A percentile compares a stretch with the other conserved stretches of the same genome.
phyloP scores from a whole-genome alignment of 495 filamentous ascomycete species.

The Terfezia claveryi region DNA sequence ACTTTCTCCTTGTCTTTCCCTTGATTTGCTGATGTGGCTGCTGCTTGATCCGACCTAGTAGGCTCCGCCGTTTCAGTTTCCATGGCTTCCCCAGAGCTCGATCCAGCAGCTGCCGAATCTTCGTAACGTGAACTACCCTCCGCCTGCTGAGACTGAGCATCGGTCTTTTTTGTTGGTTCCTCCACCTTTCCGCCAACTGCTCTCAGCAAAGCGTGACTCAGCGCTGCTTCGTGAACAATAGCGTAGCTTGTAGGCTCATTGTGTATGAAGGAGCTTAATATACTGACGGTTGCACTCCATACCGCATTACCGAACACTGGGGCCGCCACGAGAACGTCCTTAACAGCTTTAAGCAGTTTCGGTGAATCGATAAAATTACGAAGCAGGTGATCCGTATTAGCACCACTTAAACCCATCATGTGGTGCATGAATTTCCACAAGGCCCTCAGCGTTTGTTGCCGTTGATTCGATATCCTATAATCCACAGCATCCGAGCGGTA shows the following conservation, averaged over 20 bases:
- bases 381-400: constrained; percentile 68
- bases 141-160: constrained; percentile 9
- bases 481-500: constrained; percentile 67
- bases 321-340: constrained; percentile 59
- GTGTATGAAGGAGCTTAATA: constrained; percentile 90
- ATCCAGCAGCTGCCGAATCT: constrained; percentile 3
- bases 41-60: neutral
- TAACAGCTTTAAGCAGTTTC: constrained; percentile 51
- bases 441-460: constrained; percentile 80
- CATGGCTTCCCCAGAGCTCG: neutral
- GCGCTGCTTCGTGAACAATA: constrained; percentile 79
- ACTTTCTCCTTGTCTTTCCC: constrained; percentile 19
- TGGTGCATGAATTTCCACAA: constrained; percentile 91
- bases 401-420: constrained; percentile 67
- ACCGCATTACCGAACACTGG: constrained; percentile 66
- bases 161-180: constrained; percentile 15
- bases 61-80: neutral
- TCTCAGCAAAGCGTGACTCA: constrained; percentile 63
- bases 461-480: constrained; percentile 76
- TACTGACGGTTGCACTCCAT: constrained; percentile 78
- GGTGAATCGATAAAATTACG: constrained; percentile 90
- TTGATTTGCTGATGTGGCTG: constrained; percentile 17
- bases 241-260: constrained; percentile 96
- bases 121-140: constrained; percentile 12
- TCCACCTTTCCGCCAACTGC: constrained; percentile 42